Conservation (phyloP, 768 basidiomycete species). For the Calocera viscosa region DNA sequence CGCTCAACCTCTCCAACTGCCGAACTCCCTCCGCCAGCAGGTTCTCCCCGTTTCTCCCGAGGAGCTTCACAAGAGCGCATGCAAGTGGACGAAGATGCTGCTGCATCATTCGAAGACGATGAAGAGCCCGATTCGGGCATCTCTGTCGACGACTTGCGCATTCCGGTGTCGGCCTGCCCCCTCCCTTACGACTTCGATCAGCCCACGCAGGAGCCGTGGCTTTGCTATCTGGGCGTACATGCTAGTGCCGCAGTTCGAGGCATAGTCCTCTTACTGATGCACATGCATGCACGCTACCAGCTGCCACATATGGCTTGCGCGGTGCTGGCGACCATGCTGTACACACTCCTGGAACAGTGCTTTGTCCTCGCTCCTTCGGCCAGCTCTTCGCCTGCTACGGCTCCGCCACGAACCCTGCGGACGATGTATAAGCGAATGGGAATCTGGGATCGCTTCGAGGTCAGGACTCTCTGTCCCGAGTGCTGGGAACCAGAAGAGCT, state of each 20-base stretch:
- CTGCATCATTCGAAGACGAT: background rate
- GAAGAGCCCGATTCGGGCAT: background rate
- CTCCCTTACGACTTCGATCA: background rate
- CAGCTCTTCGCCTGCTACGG: background rate
- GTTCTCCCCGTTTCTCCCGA: background rate
- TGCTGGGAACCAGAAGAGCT: background rate
- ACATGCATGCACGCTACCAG: background rate
- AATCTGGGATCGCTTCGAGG: background rate
- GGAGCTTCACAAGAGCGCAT: background rate
- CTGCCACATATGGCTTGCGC: background rate
- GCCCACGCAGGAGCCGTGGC: background rate
- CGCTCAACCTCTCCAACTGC: background rate
- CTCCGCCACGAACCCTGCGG: background rate
- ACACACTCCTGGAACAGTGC: background rate
- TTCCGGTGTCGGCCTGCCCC: background rate
- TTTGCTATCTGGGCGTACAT: background rate
- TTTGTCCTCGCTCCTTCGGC: background rate
- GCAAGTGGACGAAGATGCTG: background rate
- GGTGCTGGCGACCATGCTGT: background rate
- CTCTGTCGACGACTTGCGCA: background rate
- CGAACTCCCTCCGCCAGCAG: background rate
- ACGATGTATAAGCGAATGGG: constrained; percentile 1
- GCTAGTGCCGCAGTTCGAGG: background rate
- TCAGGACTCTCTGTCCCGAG: background rate
- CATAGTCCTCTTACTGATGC: background rate